Evolutionary conservation across 148 eudicot species (phyloP), one percentile per base, ranked within the genome.

Genomic region (Rhododendron kiyosumense): DNA sequence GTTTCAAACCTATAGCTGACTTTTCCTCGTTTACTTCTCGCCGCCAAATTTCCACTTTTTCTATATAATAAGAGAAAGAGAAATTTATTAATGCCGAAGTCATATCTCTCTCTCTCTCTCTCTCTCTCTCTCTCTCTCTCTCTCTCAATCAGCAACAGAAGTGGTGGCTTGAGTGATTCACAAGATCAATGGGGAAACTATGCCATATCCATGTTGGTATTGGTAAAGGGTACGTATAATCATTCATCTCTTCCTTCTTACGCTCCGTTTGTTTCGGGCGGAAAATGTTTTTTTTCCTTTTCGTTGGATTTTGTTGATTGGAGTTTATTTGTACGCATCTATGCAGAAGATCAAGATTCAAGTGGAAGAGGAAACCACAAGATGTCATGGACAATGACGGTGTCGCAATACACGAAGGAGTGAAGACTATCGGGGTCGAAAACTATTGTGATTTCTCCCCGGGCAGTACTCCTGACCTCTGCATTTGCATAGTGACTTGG

Each of bases 401-500:
- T 32, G 41, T 65, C 13, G 48, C 69, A 17, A 36, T 75, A 13
- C 81, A 88, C 30, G 92, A 89, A 79, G 94, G 94, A 10, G 86
- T 92, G 28, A 89, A 43, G 78, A 90, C 90, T 7, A 63, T 92
- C 4, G 91, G 87, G 24, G 81, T 84, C 5, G 76, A 88, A 26
- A 49, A 89, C n/a, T 36, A 51, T 15, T 90, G 91, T 65, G 88
- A 82, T 36, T 90, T 92, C 86, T 90, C 94, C 15, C 15, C 74
- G 5, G 86, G 83, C 11, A 71, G 11, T 46, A 46, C 34, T 12
- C 87, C 92, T 0, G 88, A 88, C 83, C 80, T 87, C 57, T 90
- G 92, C 86, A 87, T 92, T 83, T 82, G 86, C 78, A 87, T 89
- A 13, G 81, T 92, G 46, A 92, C 94, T 76, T 92, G 92, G 92